Evolutionary conservation across 805 yeast species (phyloP).

Genomic region (Wickerhamomyces strasburgensis): DNA sequence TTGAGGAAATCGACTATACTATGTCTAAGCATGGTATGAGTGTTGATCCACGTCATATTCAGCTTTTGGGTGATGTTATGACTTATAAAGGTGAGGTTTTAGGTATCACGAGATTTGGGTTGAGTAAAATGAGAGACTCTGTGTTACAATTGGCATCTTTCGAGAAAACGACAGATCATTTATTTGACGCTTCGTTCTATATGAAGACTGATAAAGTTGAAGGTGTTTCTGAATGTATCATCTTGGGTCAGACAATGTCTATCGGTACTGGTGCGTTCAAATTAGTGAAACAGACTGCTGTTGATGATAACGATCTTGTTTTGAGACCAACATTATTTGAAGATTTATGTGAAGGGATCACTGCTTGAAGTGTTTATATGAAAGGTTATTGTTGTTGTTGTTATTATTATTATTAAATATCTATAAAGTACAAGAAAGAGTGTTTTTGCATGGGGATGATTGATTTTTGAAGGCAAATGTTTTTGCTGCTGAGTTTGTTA

Average conservation of each 20-base stretch:
- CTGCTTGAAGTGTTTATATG: neutral
- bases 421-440: no score
- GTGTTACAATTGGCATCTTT: slow-evolving; percentile 95
- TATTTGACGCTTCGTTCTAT: slow-evolving; percentile 96
- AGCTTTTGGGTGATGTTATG: slow-evolving; percentile 96
- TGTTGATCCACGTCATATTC: slow-evolving; percentile 99
- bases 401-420: no score
- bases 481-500: neutral
- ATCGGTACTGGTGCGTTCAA: slow-evolving; percentile 97
- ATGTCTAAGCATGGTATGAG: slow-evolving; percentile 99
- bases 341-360: slow-evolving; percentile 27
- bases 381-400: no score
- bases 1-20: slow-evolving; percentile 92
- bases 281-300: slow-evolving; percentile 56
- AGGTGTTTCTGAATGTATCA: slow-evolving; percentile 97
- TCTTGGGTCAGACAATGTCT: slow-evolving; percentile 95
- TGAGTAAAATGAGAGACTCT: slow-evolving; percentile 97
- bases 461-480: neutral
- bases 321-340: slow-evolving; percentile 45
- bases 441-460: neutral
- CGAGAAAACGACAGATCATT: slow-evolving; percentile 97
- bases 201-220: slow-evolving; percentile 95
- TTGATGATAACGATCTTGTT: slow-evolving; percentile 37
- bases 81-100: slow-evolving; percentile 97
- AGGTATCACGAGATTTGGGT: slow-evolving; percentile 96